A percentile compares a stretch with the other conserved stretches of the same genome.
Conservation (phyloP, 768 basidiomycete genomes). For the Phaeolepiota aurea region DNA sequence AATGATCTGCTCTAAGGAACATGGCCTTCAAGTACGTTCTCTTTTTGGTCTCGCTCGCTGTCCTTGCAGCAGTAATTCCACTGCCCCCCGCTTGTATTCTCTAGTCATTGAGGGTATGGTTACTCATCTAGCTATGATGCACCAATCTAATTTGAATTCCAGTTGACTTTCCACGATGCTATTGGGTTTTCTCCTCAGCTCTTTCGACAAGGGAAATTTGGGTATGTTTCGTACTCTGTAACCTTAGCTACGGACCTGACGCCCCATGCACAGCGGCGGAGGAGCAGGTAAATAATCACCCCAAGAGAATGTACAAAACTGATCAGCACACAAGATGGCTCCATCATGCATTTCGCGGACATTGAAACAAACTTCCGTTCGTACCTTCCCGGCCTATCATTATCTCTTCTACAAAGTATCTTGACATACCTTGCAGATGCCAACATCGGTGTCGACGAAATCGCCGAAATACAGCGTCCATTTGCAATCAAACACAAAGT, state of each 20-base stretch:
- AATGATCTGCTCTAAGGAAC: too few relatives aligned
- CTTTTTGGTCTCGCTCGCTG: background rate
- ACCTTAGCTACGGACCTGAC: background rate
- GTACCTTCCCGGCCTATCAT: background rate
- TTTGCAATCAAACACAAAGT: conserved; percentile 18
- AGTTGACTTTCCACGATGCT: conserved; percentile 3
- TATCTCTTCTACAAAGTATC: background rate
- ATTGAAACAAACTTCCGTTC: conserved; percentile 20
- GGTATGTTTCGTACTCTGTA: background rate
- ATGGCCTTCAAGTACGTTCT: background rate
- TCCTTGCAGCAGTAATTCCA: background rate
- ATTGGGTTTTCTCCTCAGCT: background rate
- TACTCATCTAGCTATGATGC: background rate
- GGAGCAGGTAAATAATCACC: background rate
- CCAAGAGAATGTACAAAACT: background rate
- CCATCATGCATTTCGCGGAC: conserved; percentile 24
- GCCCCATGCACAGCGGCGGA: background rate
- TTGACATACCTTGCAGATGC: conserved; percentile 10
- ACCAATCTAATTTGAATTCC: background rate
- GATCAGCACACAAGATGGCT: conserved; percentile 12
- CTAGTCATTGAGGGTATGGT: background rate
- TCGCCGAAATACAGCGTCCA: conserved; percentile 16
- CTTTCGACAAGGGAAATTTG: background rate
- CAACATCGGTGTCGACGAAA: conserved; percentile 23
- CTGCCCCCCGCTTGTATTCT: background rate